Percentiles rank a stretch among this genome's conserved stretches.
Conservation (phyloP, 306 rosid genomes). For the Vigna reflexopilosa region DNA sequence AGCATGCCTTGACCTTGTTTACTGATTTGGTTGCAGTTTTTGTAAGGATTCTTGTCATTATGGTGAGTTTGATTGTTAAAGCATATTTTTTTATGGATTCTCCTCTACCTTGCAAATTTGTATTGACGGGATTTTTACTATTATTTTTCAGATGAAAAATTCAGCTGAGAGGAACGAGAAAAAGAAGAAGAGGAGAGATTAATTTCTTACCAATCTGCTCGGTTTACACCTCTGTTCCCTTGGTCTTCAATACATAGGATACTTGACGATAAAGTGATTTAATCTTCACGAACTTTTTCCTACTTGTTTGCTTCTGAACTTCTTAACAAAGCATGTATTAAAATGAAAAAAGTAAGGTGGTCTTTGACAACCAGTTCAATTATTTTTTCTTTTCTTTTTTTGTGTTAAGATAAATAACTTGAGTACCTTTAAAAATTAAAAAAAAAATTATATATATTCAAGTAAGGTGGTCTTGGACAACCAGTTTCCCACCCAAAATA, state of each 20-base stretch:
- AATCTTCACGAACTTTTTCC: slow-evolving; percentile 11
- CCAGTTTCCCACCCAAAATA: no score
- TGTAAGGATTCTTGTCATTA: slow-evolving; percentile 74
- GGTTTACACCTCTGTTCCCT: background rate
- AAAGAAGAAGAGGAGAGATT: slow-evolving; percentile 67
- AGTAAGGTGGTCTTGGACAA: no score
- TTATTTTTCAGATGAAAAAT: slow-evolving; percentile 68
- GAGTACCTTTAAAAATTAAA: no score
- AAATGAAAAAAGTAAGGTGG: no score
- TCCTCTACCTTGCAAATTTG: background rate
- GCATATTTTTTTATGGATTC: background rate
- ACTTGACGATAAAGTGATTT: slow-evolving; percentile 9
- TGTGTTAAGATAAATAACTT: no score
- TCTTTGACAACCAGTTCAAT: no score
- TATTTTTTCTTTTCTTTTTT: no score
- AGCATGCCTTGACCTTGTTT: slow-evolving; percentile 91
- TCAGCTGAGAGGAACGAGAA: slow-evolving; percentile 65
- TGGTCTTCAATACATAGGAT: background rate
- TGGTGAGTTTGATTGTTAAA: slow-evolving; percentile 56
- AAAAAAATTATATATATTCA: no score
- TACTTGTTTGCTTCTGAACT: background rate
- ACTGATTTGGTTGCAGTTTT: slow-evolving; percentile 83
- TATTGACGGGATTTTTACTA: slow-evolving; percentile 15
- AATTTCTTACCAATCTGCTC: slow-evolving; percentile 31
- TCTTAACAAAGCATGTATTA: no score